Evolutionary conservation across 225 moss, liverwort and hornwort genomes (phyloP), one percentile per base, ranked within the genome.

Genomic region (Antitrichia curtipendula): DNA sequence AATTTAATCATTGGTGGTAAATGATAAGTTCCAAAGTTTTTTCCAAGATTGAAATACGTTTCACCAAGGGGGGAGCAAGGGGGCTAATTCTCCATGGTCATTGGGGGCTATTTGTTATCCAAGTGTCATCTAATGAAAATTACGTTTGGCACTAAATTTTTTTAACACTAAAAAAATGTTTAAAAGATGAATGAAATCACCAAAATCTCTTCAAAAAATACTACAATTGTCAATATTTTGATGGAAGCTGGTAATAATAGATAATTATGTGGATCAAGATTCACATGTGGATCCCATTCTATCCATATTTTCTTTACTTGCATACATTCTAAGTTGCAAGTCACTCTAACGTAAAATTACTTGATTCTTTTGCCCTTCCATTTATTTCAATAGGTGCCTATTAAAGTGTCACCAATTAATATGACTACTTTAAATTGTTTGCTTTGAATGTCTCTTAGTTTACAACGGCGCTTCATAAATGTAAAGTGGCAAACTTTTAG

Each of bases 391-490:
- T 21, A n/a, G 21, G n/a, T n/a, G 7, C 21, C 7, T 66, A n/a
- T 21, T 66, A 12, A n/a, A n/a, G 66, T 38, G 38, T 68, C 6
- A 11, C 36, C 36, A 65, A 8, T 45, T 45, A 45, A 65, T 6
- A 65, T 36, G 36, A 20, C 36, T 20, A 20, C 36, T 20, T 65
- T 2, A 36, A 38, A 7, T 2, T 13, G 2, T 38, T 66, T 38
- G 66, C 12, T 21, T 68, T 12, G 6, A 13, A 22, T 38, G 12
- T 0, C 7, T 68, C 1, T 6, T 38, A 22, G 7, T 66, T 21
- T n/a, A 66, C 0, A n/a, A n/a, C 12, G 22, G 4, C 0, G 5
- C n/a, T n/a, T 66, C 7, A 22, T 66, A n/a, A 66, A n/a, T n/a
- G 12, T 7, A n/a, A n/a, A 12, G 12, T 12, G 12, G 12, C 7